Evolutionary conservation across 352 stramenopile genomes (phyloP).

Genomic region (Phytophthora multivora): DNA sequence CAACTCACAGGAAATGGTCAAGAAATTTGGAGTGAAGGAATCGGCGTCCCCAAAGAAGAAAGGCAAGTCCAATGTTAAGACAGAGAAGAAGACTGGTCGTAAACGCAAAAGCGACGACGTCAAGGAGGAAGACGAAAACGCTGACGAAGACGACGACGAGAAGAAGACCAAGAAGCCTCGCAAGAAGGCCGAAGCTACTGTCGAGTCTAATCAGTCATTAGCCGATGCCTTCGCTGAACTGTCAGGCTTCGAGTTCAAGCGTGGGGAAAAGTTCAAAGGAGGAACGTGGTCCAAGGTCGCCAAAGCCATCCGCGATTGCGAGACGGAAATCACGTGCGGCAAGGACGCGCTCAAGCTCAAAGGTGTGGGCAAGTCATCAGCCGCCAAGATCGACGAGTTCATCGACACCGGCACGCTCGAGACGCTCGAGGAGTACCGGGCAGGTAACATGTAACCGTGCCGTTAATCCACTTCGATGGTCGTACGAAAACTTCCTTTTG

Average conservation of each 20-base stretch:
- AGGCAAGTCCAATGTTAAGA: slow-evolving; percentile 24
- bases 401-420: slow-evolving; percentile 80
- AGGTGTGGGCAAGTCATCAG: slow-evolving; percentile 82
- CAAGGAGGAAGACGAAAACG: slow-evolving; percentile 47
- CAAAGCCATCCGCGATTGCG: slow-evolving; percentile 79
- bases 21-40: slow-evolving; percentile 75
- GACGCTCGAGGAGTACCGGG: slow-evolving; percentile 84
- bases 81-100: slow-evolving; percentile 41
- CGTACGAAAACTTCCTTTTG: background rate
- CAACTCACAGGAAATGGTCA: slow-evolving; percentile 65
- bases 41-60: slow-evolving; percentile 43
- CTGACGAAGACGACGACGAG: slow-evolving; percentile 43
- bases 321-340: slow-evolving; percentile 63
- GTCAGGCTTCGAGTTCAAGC: slow-evolving; percentile 89
- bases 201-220: slow-evolving; percentile 72
- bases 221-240: slow-evolving; percentile 82
- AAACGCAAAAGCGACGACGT: slow-evolving; percentile 34
- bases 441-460: slow-evolving; percentile 71
- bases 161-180: slow-evolving; percentile 57
- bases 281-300: slow-evolving; percentile 89
- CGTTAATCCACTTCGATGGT: slow-evolving; percentile 8
- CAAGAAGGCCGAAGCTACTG: slow-evolving; percentile 59
- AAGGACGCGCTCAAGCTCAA: slow-evolving; percentile 87
- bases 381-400: slow-evolving; percentile 87
- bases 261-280: slow-evolving; percentile 85